Evolutionary conservation across 148 eudicot species (phyloP).

Genomic region (Rhododendron mucronatum): DNA sequence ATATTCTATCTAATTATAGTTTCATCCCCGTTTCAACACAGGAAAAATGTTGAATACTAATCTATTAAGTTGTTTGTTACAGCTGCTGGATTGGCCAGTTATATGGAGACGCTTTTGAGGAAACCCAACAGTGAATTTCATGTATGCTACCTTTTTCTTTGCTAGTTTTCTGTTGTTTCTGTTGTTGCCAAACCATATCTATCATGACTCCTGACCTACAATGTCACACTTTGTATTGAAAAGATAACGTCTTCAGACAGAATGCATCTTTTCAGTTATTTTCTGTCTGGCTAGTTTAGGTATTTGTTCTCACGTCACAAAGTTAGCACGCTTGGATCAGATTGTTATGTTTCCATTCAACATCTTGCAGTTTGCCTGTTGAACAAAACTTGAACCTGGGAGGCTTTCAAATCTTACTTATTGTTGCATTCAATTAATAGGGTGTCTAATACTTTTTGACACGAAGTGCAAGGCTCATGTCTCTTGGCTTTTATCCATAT

Average conservation of each 20-base stretch:
- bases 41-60: not conserved
- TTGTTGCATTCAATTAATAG: not conserved
- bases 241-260: not conserved
- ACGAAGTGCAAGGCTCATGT: not conserved
- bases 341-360: not conserved
- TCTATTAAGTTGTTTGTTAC: constrained; percentile 23
- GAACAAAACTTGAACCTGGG: not conserved
- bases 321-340: not conserved
- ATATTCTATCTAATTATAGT: not conserved
- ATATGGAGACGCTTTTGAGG: constrained; percentile 63
- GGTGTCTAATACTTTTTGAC: not conserved
- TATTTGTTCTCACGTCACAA: not conserved
- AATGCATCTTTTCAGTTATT: not conserved
- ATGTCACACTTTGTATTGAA: not conserved
- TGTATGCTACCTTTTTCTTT: constrained; percentile 34
- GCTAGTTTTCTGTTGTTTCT: not conserved
- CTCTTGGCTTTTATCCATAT: not conserved
- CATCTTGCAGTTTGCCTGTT: not conserved
- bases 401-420: not conserved
- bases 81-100: constrained; percentile 73
- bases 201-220: not conserved
- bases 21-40: not conserved
- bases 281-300: not conserved
- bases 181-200: not conserved
- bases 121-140: constrained; percentile 67